These are phyloP conservation scores for Pyrus hybrid DNA, from an alignment of 331 rosid genomes.

Conservation along the genomic window DNA sequence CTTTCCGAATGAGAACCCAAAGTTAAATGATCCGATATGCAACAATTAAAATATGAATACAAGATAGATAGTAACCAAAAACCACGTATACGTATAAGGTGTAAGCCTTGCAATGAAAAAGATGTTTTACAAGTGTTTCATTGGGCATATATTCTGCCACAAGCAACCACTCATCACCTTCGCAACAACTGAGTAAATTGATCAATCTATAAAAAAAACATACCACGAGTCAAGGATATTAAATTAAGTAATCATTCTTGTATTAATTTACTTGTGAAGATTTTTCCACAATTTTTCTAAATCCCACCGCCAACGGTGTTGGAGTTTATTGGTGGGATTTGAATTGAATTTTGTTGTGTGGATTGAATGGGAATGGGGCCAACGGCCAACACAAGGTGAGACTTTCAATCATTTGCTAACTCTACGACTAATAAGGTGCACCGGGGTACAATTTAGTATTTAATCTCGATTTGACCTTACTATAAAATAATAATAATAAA, in stretches of 20 bases:
- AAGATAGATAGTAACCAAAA: too few species aligned
- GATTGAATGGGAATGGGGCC: background rate
- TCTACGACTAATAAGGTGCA: background rate
- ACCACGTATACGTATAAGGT: too few species aligned
- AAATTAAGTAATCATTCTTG: background rate
- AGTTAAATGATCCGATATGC: too few species aligned
- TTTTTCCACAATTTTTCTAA: background rate
- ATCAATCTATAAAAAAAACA: slow-evolving; percentile 67
- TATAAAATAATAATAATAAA: too few species aligned
- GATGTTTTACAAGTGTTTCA: too few species aligned
- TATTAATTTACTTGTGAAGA: background rate
- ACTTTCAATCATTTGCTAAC: background rate
- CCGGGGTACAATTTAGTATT: background rate
- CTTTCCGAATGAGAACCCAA: background rate
- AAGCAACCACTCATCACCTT: too few species aligned
- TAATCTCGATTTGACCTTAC: too few species aligned
- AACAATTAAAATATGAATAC: too few species aligned
- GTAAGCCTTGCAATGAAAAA: too few species aligned
- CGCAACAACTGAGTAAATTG: too few species aligned
- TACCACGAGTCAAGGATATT: slow-evolving; percentile 32
- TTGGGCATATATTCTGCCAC: too few species aligned
- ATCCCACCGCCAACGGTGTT: slow-evolving; percentile 10
- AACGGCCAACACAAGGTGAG: background rate
- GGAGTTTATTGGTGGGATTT: slow-evolving; percentile 16
- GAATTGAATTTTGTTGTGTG: background rate